phyloP scores from a whole-genome alignment of 257 asterid genomes.

The Solanum tacnaense region DNA sequence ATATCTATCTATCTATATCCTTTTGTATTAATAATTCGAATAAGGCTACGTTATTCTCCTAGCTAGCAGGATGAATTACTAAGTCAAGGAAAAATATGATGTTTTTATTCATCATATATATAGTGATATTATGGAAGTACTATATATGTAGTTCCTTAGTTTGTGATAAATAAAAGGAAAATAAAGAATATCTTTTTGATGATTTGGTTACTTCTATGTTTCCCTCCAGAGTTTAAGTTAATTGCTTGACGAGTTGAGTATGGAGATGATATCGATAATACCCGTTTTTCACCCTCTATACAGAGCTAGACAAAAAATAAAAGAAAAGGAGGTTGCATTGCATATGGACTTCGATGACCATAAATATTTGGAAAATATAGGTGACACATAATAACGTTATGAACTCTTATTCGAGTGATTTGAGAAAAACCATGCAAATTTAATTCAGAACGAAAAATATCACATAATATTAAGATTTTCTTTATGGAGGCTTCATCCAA shows the following conservation, averaged over 20 bases:
- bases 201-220: not conserved
- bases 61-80: not conserved
- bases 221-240: not conserved
- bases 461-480: not conserved
- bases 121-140: not conserved
- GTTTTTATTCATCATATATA: not conserved
- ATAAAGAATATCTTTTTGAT: not conserved
- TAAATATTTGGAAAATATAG: not conserved
- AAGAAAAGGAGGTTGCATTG: not conserved
- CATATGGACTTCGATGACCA: not conserved
- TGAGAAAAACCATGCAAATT: not conserved
- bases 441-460: not conserved
- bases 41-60: not conserved
- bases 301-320: not conserved
- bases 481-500: not conserved
- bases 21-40: not conserved
- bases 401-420: not conserved
- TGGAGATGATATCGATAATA: accelerated
- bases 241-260: not conserved
- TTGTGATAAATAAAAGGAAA: not conserved
- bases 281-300: not conserved
- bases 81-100: not conserved
- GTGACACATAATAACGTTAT: not conserved
- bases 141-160: not conserved
- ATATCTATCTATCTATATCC: not conserved